phyloP scores from a whole-genome alignment of 306 rosid genomes.

The Coriaria nepalensis region DNA sequence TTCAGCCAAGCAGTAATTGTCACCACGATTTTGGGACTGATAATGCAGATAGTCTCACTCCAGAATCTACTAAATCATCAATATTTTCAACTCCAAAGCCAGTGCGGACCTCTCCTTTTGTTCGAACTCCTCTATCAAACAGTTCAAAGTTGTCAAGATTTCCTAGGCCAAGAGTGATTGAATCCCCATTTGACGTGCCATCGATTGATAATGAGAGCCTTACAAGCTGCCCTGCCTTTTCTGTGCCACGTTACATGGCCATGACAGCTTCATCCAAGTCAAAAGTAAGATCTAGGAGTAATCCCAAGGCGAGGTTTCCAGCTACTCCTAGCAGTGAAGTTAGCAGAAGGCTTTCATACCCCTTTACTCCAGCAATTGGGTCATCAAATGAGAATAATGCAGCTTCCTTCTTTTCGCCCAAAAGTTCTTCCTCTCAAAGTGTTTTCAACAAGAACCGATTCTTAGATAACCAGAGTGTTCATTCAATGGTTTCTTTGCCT shows the following conservation, averaged over 20 bases:
- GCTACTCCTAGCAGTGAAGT: slow-evolving; percentile 69
- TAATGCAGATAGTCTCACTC: slow-evolving; percentile 54
- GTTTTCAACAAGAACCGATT: slow-evolving; percentile 41
- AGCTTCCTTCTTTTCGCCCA: slow-evolving; percentile 41
- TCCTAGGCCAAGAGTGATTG: slow-evolving; percentile 33
- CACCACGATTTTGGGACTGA: slow-evolving; percentile 31
- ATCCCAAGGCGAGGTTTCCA: slow-evolving; percentile 60
- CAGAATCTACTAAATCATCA: slow-evolving; percentile 68
- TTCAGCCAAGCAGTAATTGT: slow-evolving; percentile 32
- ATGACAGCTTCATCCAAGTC: slow-evolving; percentile 76
- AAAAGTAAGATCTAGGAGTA: slow-evolving; percentile 50
- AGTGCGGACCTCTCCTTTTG: slow-evolving; percentile 32
- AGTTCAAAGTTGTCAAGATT: slow-evolving; percentile 29
- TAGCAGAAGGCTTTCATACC: slow-evolving; percentile 64
- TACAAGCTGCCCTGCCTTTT: slow-evolving; percentile 87
- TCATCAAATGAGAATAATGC: slow-evolving; percentile 65
- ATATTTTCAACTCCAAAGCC: slow-evolving; percentile 31
- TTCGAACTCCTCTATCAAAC: slow-evolving; percentile 42
- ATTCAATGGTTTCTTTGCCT: slow-evolving; percentile 76
- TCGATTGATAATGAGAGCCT: slow-evolving; percentile 76
- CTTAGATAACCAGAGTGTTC: slow-evolving; percentile 60
- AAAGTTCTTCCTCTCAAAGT: slow-evolving; percentile 39
- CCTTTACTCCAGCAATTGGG: slow-evolving; percentile 60
- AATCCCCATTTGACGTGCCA: slow-evolving; percentile 48
- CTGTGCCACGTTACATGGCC: slow-evolving; percentile 81